Base-by-base conservation (phyloP, 306 rosid species). In the Corylus americana region DNA sequence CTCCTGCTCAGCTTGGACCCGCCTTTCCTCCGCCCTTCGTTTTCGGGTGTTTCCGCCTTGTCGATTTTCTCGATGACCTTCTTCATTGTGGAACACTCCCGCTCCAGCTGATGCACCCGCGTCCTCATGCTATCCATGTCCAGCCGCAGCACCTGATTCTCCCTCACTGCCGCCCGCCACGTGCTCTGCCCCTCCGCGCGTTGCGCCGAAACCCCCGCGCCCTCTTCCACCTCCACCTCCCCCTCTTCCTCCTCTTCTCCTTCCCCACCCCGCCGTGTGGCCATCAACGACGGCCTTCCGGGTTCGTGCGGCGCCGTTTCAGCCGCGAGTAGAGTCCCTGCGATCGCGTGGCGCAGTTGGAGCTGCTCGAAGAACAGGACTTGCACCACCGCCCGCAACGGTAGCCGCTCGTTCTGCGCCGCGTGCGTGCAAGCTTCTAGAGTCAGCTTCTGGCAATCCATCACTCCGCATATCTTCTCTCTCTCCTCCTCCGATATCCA, bases 51-150 rank as follows among this genome's bases (percentile, higher is more conserved):
- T 75, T 69, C 86, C 74, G 85, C 39, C 71, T 83, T 82, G 12
- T 95, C 98, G 64, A 91, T 84, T 79, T 90, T 87, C 53, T 87
- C 90, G 55, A 95, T 91, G 53, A 91, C 97, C 70, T 70, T 89
- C 77, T 91, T 92, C 98, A 95, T 95, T 1, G 91, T 88, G 4
- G 98, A 95, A 42, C 99, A 95, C 66, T 95, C 99, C 10, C 97
- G 91, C 82, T 95, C 99, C 49, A 95, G 88, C 71, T 93, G 96
- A 76, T 91, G 93, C 75, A 95, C 99, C 74, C 99, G 99, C 88
- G 98, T 93, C 94, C 97, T 90, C 99, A 93, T 95, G 89, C 98
- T 93, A 86, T 95, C 99, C 97, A 95, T 95, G 73, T 91, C 99
- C 73, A 95, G 50, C 27, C 96, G 99, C 59, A 95, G 86, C 90